Percentiles rank a stretch among this genome's conserved stretches.
Conservation (phyloP, 345 rosid genomes). For the Populus ilicifolia region DNA sequence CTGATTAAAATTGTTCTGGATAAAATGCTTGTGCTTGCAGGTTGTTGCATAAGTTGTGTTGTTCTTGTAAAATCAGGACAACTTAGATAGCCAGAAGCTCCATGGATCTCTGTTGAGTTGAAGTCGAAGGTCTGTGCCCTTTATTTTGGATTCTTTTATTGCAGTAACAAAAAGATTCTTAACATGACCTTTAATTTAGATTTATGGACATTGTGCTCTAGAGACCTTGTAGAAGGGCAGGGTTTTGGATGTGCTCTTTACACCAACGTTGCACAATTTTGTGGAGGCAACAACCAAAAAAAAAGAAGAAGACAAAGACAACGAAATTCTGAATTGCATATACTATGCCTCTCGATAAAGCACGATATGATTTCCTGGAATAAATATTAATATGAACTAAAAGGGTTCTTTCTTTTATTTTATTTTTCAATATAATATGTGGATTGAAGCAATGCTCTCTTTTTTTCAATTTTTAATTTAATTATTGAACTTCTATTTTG, state of each 20-base stretch:
- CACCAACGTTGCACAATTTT: neutral
- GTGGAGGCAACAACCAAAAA: neutral
- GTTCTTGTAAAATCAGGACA: conserved; percentile 84
- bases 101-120: conserved; percentile 88
- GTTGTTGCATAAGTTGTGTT: conserved; percentile 96
- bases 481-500: too few relatives aligned
- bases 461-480: too few relatives aligned
- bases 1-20: conserved; percentile 3
- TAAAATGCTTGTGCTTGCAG: conserved; percentile 33
- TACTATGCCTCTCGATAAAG: neutral
- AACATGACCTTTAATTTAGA: neutral
- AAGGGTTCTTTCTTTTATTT: too few relatives aligned
- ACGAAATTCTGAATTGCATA: too few relatives aligned
- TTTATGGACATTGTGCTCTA: too few relatives aligned
- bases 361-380: neutral
- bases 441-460: too few relatives aligned
- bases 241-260: neutral
- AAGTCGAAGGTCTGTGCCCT: conserved; percentile 61
- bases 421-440: too few relatives aligned
- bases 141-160: neutral
- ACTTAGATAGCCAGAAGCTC: conserved; percentile 86
- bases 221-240: neutral
- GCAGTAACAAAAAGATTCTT: neutral
- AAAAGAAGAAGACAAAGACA: neutral
- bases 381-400: neutral